phyloP scores from a whole-genome alignment of 345 rosid genomes.

The Hypericum androsaemum region DNA sequence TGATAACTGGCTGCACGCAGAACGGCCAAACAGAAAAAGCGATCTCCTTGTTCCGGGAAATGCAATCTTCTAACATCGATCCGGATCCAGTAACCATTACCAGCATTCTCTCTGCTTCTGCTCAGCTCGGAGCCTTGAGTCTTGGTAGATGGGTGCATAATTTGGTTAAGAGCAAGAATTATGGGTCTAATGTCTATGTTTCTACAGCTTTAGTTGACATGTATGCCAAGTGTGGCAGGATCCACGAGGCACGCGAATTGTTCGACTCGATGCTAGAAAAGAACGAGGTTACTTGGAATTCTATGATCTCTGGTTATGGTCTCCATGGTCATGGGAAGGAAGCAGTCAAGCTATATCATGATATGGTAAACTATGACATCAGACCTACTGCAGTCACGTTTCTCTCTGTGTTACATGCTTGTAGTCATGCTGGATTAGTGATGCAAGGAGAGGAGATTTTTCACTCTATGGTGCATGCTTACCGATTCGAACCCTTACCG shows the following conservation, averaged over 20 bases:
- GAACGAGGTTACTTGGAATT: slow-evolving; percentile 79
- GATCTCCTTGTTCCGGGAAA: slow-evolving; percentile 51
- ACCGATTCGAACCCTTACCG: slow-evolving; percentile 44
- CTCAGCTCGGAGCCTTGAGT: slow-evolving; percentile 64
- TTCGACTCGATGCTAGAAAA: slow-evolving; percentile 50
- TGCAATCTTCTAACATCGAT: slow-evolving; percentile 40
- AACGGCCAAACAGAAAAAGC: slow-evolving; percentile 61
- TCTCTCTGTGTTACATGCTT: slow-evolving; percentile 63
- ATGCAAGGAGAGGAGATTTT: slow-evolving; percentile 56
- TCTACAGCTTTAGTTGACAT: slow-evolving; percentile 71
- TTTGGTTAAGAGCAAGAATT: slow-evolving; percentile 36
- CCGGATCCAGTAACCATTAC: slow-evolving; percentile 63
- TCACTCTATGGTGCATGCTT: slow-evolving; percentile 45
- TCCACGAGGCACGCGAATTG: slow-evolving; percentile 45
- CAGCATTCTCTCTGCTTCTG: slow-evolving; percentile 70
- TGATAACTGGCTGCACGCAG: slow-evolving; percentile 75
- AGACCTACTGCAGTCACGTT: slow-evolving; percentile 54
- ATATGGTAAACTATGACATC: slow-evolving; percentile 43
- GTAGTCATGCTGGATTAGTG: slow-evolving; percentile 79
- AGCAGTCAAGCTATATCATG: slow-evolving; percentile 44
- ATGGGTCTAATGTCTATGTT: slow-evolving; percentile 52
- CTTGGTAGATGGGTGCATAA: slow-evolving; percentile 63
- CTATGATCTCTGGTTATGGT: slow-evolving; percentile 74
- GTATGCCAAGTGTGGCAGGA: slow-evolving; percentile 81
- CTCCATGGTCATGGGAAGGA: slow-evolving; percentile 73